Evolutionary conservation across 345 rosid species (phyloP).

Genomic region (Salix viminalis): DNA sequence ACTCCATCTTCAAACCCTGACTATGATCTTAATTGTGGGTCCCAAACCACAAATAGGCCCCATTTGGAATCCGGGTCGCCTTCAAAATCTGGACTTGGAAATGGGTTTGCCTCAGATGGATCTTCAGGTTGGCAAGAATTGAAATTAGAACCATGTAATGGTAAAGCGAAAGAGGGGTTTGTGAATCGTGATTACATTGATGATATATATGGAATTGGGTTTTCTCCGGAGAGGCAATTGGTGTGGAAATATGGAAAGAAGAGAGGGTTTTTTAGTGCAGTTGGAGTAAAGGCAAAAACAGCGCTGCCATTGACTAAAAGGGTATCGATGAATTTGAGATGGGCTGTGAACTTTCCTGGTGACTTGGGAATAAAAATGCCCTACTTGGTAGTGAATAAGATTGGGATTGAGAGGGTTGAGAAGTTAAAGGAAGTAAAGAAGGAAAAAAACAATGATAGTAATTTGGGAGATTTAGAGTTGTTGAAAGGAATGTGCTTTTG

Average conservation of each 20-base stretch:
- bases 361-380: constrained; percentile 39
- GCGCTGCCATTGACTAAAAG: constrained; percentile 43
- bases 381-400: constrained; percentile 51
- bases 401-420: constrained; percentile 45
- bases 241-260: constrained; percentile 23
- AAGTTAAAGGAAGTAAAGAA: constrained; percentile 28
- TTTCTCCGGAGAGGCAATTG: constrained; percentile 21
- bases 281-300: constrained; percentile 46
- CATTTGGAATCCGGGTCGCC: constrained; percentile 18
- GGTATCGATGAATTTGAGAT: constrained; percentile 37
- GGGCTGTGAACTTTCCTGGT: constrained; percentile 44
- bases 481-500: constrained; percentile 46
- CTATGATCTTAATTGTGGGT: constrained; percentile 9
- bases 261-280: constrained; percentile 26
- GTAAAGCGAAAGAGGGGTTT: constrained; percentile 22
- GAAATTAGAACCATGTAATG: constrained; percentile 41
- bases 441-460: constrained; percentile 15
- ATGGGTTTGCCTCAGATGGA: constrained; percentile 25
- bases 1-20: constrained; percentile 28
- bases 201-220: constrained; percentile 21
- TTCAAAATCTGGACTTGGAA: constrained; percentile 22
- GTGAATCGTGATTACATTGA: constrained; percentile 7
- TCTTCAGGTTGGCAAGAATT: constrained; percentile 52
- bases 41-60: constrained; percentile 5
- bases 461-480: constrained; percentile 39